These are phyloP conservation scores for Aspergillus costaricaensis DNA, from an alignment of 2,329 filamentous ascomycete species.

Conservation along the genomic window DNA sequence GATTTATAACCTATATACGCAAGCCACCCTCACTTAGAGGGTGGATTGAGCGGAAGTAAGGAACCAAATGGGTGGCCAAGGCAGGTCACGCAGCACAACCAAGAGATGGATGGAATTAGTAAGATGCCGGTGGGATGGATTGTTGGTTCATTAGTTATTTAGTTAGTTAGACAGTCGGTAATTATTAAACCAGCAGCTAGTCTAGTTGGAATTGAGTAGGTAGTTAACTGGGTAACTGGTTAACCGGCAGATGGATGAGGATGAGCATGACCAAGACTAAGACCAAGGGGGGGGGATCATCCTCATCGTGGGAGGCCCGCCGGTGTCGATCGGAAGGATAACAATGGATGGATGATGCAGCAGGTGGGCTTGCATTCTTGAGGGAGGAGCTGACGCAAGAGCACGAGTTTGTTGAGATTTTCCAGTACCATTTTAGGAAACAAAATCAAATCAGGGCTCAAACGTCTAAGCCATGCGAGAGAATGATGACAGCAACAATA, in stretches of 20 bases:
- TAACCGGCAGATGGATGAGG: neutral
- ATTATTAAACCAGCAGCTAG: no score
- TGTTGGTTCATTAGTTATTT: no score
- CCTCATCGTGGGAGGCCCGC: neutral
- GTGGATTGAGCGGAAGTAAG: neutral
- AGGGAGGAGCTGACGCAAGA: conserved; percentile 4
- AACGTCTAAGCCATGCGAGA: neutral
- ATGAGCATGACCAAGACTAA: neutral
- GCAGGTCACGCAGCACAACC: neutral
- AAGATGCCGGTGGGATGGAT: neutral
- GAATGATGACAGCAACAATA: neutral
- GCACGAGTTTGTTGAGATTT: neutral
- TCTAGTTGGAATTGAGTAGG: no score
- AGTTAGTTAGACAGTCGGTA: no score
- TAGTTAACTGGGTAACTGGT: no score
- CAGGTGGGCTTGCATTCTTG: conserved; percentile 5
- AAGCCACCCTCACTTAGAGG: neutral
- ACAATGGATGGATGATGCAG: neutral
- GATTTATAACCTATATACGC: neutral
- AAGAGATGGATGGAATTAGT: neutral
- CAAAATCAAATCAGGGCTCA: neutral
- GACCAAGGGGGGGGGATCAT: neutral
- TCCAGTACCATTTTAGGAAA: neutral
- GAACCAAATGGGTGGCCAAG: neutral
- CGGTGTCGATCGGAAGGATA: conserved; percentile 5